These are phyloP conservation scores for Paralagenidium karlingii DNA, from an alignment of 352 stramenopile genomes.

Conservation along the genomic window DNA sequence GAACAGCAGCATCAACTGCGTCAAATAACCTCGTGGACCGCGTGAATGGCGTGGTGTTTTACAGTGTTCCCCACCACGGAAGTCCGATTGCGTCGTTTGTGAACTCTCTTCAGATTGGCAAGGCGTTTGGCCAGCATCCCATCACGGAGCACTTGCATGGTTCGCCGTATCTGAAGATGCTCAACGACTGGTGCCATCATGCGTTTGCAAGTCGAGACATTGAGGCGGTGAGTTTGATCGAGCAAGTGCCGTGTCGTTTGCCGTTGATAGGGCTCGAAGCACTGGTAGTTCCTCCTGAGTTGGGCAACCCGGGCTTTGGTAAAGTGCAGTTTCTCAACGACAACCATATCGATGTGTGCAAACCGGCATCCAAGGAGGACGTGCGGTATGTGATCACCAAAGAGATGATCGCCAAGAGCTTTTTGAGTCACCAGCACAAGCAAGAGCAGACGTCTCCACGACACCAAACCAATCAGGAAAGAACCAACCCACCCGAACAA, in stretches of 20 bases:
- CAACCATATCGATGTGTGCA: slow-evolving; percentile 72
- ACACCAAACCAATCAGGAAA: no score
- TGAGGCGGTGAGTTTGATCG: slow-evolving; percentile 46
- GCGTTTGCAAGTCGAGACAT: slow-evolving; percentile 42
- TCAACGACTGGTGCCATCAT: slow-evolving; percentile 61
- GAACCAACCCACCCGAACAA: no score
- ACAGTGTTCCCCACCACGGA: slow-evolving; percentile 66
- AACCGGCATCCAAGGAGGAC: slow-evolving; percentile 38
- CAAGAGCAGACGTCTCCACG: no score
- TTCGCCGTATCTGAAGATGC: slow-evolving; percentile 57
- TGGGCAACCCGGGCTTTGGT: slow-evolving; percentile 61
- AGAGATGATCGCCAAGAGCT: slow-evolving; percentile 38
- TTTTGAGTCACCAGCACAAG: no score
- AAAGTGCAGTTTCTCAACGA: slow-evolving; percentile 46
- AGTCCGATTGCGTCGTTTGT: slow-evolving; percentile 57
- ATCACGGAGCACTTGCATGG: slow-evolving; percentile 67
- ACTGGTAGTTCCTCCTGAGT: slow-evolving; percentile 50
- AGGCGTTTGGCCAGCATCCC: slow-evolving; percentile 48
- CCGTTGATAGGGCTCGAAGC: slow-evolving; percentile 59
- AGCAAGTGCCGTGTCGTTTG: slow-evolving; percentile 43
- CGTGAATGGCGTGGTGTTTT: slow-evolving; percentile 68
- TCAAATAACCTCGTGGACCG: slow-evolving; percentile 41
- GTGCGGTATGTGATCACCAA: slow-evolving; percentile 41
- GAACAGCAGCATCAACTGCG: no score
- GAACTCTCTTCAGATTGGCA: slow-evolving; percentile 49